phyloP scores from a whole-genome alignment of 371 early-diverging fungal species.

The Syncephalastrum contaminatum region DNA sequence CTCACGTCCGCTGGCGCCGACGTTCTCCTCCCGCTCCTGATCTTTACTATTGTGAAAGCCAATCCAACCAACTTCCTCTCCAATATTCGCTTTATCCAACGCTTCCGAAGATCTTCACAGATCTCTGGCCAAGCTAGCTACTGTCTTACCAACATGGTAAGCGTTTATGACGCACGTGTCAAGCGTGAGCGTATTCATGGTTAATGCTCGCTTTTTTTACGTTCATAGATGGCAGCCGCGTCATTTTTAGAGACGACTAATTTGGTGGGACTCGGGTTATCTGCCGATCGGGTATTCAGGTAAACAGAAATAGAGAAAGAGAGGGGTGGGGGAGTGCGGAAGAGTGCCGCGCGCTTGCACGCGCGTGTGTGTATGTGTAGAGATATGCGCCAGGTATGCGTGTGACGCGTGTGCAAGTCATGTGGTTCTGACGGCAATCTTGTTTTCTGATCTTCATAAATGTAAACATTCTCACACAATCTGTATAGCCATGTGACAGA shows the following conservation, averaged over 20 bases:
- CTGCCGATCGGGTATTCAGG: slow-evolving; percentile 45
- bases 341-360: no score
- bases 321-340: no score
- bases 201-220: background rate
- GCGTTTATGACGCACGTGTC: background rate
- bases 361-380: no score
- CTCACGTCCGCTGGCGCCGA: slow-evolving; percentile 51
- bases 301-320: slow-evolving; percentile 5
- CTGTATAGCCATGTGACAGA: slow-evolving; percentile 33
- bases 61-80: slow-evolving; percentile 69
- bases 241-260: slow-evolving; percentile 49
- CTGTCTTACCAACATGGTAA: slow-evolving; percentile 51
- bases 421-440: no score
- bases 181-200: background rate
- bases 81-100: slow-evolving; percentile 57
- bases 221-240: slow-evolving; percentile 40
- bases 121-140: slow-evolving; percentile 51
- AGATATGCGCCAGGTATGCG: no score
- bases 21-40: slow-evolving; percentile 64
- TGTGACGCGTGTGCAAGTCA: no score
- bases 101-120: slow-evolving; percentile 47
- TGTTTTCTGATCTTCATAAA: background rate
- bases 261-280: slow-evolving; percentile 43
- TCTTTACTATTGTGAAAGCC: slow-evolving; percentile 65
- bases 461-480: background rate